Evolutionary conservation across 2,329 filamentous ascomycete species (phyloP).

Genomic region (Xylariaceae sp.): DNA sequence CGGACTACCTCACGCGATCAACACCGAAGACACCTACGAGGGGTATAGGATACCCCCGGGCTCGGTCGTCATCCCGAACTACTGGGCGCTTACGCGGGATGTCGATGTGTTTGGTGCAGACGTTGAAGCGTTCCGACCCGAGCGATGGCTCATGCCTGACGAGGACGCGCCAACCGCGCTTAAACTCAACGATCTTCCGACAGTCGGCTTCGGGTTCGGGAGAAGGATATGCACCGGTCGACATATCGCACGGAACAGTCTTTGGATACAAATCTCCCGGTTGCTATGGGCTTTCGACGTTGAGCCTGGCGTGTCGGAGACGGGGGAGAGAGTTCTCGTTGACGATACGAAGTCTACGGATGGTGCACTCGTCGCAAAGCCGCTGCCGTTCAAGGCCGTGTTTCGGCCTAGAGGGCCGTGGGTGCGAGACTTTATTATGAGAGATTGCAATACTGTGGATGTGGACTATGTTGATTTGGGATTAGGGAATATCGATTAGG

Average conservation of each 20-base stretch:
- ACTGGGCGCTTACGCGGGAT: slow-evolving; percentile 43
- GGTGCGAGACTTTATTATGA: slow-evolving; percentile 33
- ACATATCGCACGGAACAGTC: slow-evolving; percentile 51
- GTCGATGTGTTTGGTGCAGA: slow-evolving; percentile 45
- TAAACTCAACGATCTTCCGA: slow-evolving; percentile 34
- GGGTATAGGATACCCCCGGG: slow-evolving; percentile 47
- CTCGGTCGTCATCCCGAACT: slow-evolving; percentile 47
- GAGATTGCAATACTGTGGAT: slow-evolving; percentile 12
- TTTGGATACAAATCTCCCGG: slow-evolving; percentile 46
- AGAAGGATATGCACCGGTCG: slow-evolving; percentile 46
- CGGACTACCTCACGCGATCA: slow-evolving; percentile 44
- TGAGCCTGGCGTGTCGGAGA: not conserved
- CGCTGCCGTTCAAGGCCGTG: slow-evolving; percentile 34
- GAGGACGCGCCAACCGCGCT: not conserved
- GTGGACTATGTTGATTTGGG: not conserved
- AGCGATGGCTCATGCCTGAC: slow-evolving; percentile 40
- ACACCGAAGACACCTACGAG: slow-evolving; percentile 39
- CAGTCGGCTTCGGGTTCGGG: slow-evolving; percentile 52
- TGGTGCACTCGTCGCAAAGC: slow-evolving; percentile 31
- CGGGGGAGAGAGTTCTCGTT: not conserved
- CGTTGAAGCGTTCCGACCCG: slow-evolving; percentile 36
- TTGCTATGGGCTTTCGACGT: slow-evolving; percentile 47
- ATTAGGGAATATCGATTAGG: not conserved
- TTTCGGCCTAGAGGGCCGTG: slow-evolving; percentile 35
- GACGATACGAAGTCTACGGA: slow-evolving; percentile 11